Base-by-base conservation (phyloP, 495 filamentous ascomycete species). In the Polyplosphaeria fusca region DNA sequence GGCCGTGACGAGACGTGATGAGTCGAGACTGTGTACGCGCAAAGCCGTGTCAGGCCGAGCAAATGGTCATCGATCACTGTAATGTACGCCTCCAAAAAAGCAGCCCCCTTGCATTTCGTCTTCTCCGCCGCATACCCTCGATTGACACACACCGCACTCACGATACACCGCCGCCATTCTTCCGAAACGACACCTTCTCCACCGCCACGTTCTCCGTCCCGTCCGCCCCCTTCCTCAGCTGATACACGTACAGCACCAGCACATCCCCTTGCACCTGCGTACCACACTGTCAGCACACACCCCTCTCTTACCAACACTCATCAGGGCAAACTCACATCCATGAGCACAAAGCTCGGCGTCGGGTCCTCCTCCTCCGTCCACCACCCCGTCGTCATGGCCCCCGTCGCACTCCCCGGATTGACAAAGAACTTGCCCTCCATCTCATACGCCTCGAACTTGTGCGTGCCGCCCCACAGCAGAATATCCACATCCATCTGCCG, bases 341-440 rank as follows among this genome's bases (percentile, higher is more conserved):
- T 97, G 73, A 99, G 73, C 70, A 93, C 95, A 73, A 99, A 99
- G 68, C 94, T 97, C 44, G 93, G 93, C 51, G 85, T 84, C 53
- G 87, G 86, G 32, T 94, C 89, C 68, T 95, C 91, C 18, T 80
- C 85, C 16, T 84, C 82, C 46, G 73, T 78, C 79, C 76, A 82
- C 77, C 77, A 88, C 38, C 84, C 86, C 0, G 83, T 85, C 39
- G 82, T 85, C 68, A 90, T 81, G 0, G 91, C 91, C 11, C 90
- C 90, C 7, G 89, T 94, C 19, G 88, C 91, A 71, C 87, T 94
- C n/a, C 93, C 93, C 1, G 93, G 93, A 68, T 97, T 98, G 39
- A 98, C 85, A 72, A 98, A 98, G 76, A 98, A 98, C 71, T 94
- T 89, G 47, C 93, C 94, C 77, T 96, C 94, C 73, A 96, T 85